These are phyloP conservation scores for Taxillus chinensis DNA, from an alignment of 164 flowering plant genomes.

Conservation along the genomic window DNA sequence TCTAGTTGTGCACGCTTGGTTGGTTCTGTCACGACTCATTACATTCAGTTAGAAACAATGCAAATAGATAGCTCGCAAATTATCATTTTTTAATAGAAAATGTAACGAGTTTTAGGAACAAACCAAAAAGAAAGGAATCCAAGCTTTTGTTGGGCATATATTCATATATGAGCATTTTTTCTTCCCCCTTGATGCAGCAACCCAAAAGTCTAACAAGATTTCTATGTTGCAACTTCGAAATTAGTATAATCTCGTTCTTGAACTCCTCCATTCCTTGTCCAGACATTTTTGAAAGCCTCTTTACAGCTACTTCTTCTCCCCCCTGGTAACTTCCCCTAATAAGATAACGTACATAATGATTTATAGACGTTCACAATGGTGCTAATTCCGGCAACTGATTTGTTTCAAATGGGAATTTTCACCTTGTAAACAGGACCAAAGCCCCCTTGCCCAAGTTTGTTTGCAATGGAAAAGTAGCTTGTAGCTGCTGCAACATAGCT, in stretches of 20 bases:
- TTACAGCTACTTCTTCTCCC: constrained; percentile 63
- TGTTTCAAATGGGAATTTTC: neutral
- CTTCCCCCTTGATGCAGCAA: constrained; percentile 56
- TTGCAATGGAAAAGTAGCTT: constrained; percentile 33
- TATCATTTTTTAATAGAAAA: no score
- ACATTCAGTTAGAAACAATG: neutral
- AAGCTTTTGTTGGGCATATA: constrained; percentile 75
- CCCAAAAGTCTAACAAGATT: constrained; percentile 69
- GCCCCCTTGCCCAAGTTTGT: constrained; percentile 75
- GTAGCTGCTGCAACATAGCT: constrained; percentile 38
- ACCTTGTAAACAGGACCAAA: constrained; percentile 87
- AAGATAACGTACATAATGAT: neutral
- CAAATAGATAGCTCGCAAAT: neutral
- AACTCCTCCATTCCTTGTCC: constrained; percentile 74
- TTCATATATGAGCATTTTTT: constrained; percentile 61
- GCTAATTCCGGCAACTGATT: no score
- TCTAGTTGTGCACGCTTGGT: constrained; percentile 28
- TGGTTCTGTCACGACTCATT: constrained; percentile 22
- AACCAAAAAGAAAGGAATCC: constrained; percentile 56
- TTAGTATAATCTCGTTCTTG: constrained; percentile 52
- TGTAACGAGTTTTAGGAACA: neutral
- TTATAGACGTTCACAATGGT: no score
- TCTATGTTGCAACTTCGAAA: constrained; percentile 65
- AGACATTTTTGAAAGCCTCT: constrained; percentile 62
- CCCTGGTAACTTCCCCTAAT: constrained; percentile 40